phyloP scores from a whole-genome alignment of 495 filamentous ascomycete species.

The Penicillium subrubescens region DNA sequence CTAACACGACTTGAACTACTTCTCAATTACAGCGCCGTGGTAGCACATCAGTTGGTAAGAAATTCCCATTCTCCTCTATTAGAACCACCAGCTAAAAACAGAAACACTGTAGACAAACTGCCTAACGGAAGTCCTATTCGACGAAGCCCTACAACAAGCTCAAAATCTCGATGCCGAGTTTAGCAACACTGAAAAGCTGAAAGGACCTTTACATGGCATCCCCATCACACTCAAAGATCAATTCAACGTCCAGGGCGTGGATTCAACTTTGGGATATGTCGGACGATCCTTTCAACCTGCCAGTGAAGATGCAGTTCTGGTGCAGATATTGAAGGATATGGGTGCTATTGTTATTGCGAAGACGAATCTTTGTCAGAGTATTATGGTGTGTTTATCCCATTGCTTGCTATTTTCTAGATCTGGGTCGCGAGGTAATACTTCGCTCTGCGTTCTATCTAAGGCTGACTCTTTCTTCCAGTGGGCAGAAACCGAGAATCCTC shows the following conservation, averaged over 20 bases:
- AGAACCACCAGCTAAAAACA: not conserved
- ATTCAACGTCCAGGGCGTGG: constrained; percentile 63
- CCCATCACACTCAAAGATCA: constrained; percentile 68
- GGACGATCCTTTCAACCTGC: constrained; percentile 53
- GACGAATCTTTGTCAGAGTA: constrained; percentile 59
- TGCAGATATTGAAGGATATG: constrained; percentile 47
- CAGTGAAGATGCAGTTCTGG: constrained; percentile 50
- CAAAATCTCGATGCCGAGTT: constrained; percentile 55
- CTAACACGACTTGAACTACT: not conserved
- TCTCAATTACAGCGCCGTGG: constrained; percentile 39
- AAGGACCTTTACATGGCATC: constrained; percentile 67
- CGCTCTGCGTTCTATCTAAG: not conserved
- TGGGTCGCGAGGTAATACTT: constrained; percentile 12
- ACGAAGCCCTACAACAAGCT: constrained; percentile 60
- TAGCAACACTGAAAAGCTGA: constrained; percentile 40
- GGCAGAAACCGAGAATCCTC: constrained; percentile 57
- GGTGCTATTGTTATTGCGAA: constrained; percentile 62
- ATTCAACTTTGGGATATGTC: constrained; percentile 61
- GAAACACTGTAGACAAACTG: constrained; percentile 50
- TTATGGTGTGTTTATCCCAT: constrained; percentile 42
- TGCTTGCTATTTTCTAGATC: not conserved
- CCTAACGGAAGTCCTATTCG: constrained; percentile 66
- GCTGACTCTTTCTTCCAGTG: constrained; percentile 23
- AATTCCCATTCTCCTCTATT: not conserved
- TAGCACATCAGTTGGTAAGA: constrained; percentile 57